Percentiles rank a stretch among this genome's conserved stretches.
Conservation (phyloP, 371 early-diverging fungal genomes). For the Cladochytrium tenue region DNA sequence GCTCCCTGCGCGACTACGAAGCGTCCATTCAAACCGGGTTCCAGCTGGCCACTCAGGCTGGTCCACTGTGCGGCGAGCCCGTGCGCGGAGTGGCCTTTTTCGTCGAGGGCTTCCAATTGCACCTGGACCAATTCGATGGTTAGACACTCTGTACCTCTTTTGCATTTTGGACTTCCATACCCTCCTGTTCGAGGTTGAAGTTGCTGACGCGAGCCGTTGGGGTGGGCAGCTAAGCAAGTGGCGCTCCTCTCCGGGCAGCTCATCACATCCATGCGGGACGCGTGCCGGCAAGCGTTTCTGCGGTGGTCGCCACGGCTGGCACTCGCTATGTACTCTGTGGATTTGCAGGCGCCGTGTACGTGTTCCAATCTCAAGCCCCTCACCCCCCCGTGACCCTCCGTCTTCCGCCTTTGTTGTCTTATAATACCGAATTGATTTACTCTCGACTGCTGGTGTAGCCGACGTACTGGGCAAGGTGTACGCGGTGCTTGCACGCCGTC, state of each 20-base stretch:
- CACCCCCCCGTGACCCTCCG: not conserved
- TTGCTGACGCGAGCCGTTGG: no score
- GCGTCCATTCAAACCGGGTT: slow-evolving; percentile 81
- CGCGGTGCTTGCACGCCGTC: slow-evolving; percentile 83
- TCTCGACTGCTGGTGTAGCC: slow-evolving; percentile 38
- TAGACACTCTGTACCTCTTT: no score
- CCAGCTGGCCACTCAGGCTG: slow-evolving; percentile 86
- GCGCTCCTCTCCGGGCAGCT: slow-evolving; percentile 71
- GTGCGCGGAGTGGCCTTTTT: slow-evolving; percentile 86
- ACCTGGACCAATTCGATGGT: not conserved
- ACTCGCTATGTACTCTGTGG: slow-evolving; percentile 94
- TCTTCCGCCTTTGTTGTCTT: not conserved
- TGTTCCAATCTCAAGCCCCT: no score
- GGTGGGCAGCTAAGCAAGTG: slow-evolving; percentile 24
- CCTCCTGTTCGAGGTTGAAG: no score
- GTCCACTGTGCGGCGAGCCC: slow-evolving; percentile 95
- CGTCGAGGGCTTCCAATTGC: slow-evolving; percentile 68
- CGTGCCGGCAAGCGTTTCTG: slow-evolving; percentile 79
- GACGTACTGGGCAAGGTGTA: slow-evolving; percentile 96
- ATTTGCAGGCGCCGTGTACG: slow-evolving; percentile 85
- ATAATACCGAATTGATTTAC: not conserved
- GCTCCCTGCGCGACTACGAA: slow-evolving; percentile 27
- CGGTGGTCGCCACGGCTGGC: slow-evolving; percentile 91
- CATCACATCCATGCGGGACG: slow-evolving; percentile 84
- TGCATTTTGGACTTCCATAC: no score